A percentile compares a stretch with the other conserved stretches of the same genome.
Conservation (phyloP, 768 basidiomycete species). For the Tubosaeta sp. region DNA sequence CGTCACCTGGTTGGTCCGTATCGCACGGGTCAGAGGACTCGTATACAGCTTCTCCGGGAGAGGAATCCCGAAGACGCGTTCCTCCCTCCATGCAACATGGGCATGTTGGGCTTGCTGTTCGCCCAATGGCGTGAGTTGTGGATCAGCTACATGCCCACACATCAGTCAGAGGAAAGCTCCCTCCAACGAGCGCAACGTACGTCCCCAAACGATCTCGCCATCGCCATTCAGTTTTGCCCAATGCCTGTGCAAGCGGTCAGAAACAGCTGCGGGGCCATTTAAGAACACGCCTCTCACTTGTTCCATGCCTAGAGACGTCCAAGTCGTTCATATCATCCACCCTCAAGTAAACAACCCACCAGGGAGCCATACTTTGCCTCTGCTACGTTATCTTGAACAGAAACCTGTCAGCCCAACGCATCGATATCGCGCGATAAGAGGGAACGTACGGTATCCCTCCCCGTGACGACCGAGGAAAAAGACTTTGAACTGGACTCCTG, state of each 20-base stretch:
- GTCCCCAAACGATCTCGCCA: slow-evolving; percentile 67
- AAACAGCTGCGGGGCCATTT: neutral
- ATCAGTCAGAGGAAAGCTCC: neutral
- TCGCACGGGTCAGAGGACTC: slow-evolving; percentile 57
- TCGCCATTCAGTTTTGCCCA: slow-evolving; percentile 66
- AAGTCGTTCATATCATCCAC: neutral
- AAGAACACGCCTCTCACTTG: slow-evolving; percentile 38
- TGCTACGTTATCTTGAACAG: slow-evolving; percentile 57
- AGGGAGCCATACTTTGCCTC: slow-evolving; percentile 59
- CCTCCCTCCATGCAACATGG: slow-evolving; percentile 12
- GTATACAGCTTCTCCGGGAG: slow-evolving; percentile 19
- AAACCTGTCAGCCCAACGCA: neutral
- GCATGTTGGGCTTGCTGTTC: slow-evolving; percentile 46
- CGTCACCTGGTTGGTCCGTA: slow-evolving; percentile 51
- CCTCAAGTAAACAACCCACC: slow-evolving; percentile 21
- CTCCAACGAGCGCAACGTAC: slow-evolving; percentile 37
- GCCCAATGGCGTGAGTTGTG: slow-evolving; percentile 57
- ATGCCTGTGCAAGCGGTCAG: slow-evolving; percentile 35
- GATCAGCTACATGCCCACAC: slow-evolving; percentile 22
- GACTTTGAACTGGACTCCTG: slow-evolving; percentile 40
- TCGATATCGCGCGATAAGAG: neutral
- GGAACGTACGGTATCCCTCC: slow-evolving; percentile 42
- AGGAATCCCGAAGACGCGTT: slow-evolving; percentile 13
- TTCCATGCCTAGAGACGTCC: slow-evolving; percentile 45
- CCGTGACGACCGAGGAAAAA: slow-evolving; percentile 69